A percentile compares a stretch with the other conserved stretches of the same genome.
Conservation (phyloP, 2,329 filamentous ascomycete genomes). For the Diaporthe capsici region DNA sequence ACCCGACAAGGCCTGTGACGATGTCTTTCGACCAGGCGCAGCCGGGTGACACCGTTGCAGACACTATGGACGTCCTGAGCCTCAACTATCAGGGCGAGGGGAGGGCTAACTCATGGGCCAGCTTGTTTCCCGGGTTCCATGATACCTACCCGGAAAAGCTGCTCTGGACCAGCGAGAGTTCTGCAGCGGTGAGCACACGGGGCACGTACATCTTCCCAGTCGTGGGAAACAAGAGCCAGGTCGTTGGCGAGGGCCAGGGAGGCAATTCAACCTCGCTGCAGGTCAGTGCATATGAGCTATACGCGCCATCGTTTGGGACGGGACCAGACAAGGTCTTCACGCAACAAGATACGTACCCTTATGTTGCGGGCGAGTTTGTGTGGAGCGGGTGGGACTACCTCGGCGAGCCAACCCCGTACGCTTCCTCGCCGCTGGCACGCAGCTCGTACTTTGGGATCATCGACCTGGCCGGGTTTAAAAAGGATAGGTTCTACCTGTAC, state of each 20-base stretch:
- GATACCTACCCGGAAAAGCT: not conserved
- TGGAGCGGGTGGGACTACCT: conserved; percentile 67
- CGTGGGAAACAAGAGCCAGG: conserved; percentile 52
- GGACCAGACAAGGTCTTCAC: conserved; percentile 68
- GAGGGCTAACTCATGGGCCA: not conserved
- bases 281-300: conserved; percentile 67
- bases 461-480: conserved; percentile 69
- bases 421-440: conserved; percentile 51
- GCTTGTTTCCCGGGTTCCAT: not conserved
- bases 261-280: conserved; percentile 53
- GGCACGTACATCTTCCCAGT: conserved; percentile 69
- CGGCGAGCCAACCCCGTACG: conserved; percentile 65
- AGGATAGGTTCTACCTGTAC: conserved; percentile 69
- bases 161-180: conserved; percentile 6
- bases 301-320: conserved; percentile 59
- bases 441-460: conserved; percentile 70
- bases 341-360: conserved; percentile 61
- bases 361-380: conserved; percentile 67
- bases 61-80: conserved; percentile 54
- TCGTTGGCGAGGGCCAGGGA: conserved; percentile 54
- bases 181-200: not conserved
- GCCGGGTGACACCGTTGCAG: conserved; percentile 55
- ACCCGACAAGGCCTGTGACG: conserved; percentile 61
- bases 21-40: conserved; percentile 62
- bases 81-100: conserved; percentile 20